Conservation (phyloP, 768 basidiomycete species). For the Mycena belliarum region DNA sequence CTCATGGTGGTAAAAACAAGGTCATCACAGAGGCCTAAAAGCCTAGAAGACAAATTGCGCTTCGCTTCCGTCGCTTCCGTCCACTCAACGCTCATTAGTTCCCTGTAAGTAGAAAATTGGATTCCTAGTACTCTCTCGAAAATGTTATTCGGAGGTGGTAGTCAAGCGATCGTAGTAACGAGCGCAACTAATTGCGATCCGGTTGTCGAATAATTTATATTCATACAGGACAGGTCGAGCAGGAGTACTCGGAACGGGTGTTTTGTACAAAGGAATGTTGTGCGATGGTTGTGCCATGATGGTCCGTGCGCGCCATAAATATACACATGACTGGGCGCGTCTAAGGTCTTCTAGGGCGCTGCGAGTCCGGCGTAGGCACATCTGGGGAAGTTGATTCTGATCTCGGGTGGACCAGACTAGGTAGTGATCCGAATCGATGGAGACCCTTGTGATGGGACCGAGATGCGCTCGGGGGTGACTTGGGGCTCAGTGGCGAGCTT, state of each 20-base stretch:
- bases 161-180: no score
- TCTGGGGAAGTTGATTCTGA: not conserved
- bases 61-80: no score
- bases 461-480: not conserved
- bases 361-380: slow-evolving; percentile 1
- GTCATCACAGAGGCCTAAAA: no score
- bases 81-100: no score
- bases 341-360: not conserved
- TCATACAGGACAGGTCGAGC: not conserved
- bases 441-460: not conserved
- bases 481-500: not conserved
- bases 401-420: not conserved
- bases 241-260: not conserved
- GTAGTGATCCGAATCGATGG: slow-evolving; percentile 1
- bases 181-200: not conserved
- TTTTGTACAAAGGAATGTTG: slow-evolving; percentile 10
- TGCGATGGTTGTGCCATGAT: no score
- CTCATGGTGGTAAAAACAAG: no score
- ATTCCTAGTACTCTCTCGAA: no score
- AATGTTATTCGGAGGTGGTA: no score
- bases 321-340: slow-evolving; percentile 1
- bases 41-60: no score
- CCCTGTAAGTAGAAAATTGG: no score
- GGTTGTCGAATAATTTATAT: slow-evolving; percentile 1
- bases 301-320: not conserved